Conservation (phyloP, 768 basidiomycete species). For the Jaapia argillacea region DNA sequence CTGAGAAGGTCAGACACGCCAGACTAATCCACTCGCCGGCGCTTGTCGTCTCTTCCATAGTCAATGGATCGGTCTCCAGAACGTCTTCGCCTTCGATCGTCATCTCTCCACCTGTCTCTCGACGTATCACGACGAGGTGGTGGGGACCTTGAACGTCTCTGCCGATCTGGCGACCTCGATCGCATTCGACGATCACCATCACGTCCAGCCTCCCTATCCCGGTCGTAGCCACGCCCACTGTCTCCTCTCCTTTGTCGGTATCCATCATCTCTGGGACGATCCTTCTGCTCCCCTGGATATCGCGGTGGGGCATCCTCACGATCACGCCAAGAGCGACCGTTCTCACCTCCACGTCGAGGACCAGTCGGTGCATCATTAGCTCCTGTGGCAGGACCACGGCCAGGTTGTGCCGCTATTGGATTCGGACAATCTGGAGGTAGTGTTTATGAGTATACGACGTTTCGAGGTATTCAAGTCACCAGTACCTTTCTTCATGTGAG, state of each 20-base stretch:
- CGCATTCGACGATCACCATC: constrained; percentile 5
- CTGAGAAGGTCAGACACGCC: no score
- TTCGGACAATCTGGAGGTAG: constrained; percentile 20
- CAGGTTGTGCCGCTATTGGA: constrained; percentile 17
- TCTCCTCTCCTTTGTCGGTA: constrained; percentile 2
- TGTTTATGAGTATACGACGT: neutral
- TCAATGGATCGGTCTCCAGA: constrained; percentile 20
- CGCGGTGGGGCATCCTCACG: no score
- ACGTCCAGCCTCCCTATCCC: constrained; percentile 5
- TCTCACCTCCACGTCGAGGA: constrained; percentile 12
- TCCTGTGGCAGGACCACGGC: constrained; percentile 17
- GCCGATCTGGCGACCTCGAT: constrained; percentile 5
- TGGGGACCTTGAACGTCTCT: neutral
- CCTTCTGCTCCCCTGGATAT: constrained; percentile 1
- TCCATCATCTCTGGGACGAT: constrained; percentile 1
- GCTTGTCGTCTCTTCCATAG: constrained; percentile 20
- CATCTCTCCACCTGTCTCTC: neutral
- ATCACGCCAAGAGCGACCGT: constrained; percentile 9
- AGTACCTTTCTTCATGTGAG: constrained; percentile 84
- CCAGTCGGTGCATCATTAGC: constrained; percentile 18
- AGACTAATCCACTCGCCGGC: constrained; percentile 19
- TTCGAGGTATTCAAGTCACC: neutral
- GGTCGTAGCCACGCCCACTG: constrained; percentile 6
- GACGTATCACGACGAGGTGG: neutral
- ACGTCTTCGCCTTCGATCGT: constrained; percentile 12